Evolutionary conservation across 2,329 filamentous ascomycete species (phyloP).

Genomic region (Botryotinia convoluta): DNA sequence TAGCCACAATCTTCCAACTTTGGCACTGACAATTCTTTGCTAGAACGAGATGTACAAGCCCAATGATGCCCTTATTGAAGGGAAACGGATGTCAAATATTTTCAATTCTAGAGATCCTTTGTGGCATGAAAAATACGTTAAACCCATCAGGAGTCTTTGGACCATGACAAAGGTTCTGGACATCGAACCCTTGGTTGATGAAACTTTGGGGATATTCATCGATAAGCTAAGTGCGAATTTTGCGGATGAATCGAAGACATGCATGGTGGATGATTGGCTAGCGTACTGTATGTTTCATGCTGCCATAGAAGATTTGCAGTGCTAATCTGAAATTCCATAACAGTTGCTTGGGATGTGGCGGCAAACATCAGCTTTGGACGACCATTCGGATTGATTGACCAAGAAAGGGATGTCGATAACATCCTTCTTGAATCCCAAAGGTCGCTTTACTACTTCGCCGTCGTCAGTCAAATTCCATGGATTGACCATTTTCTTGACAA

Average conservation of each 20-base stretch:
- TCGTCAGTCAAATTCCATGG: constrained; percentile 14
- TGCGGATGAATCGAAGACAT: neutral
- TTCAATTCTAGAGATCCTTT: neutral
- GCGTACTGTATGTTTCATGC: neutral
- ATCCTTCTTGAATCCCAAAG: neutral
- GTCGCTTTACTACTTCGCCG: constrained; percentile 7
- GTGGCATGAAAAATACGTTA: constrained; percentile 6
- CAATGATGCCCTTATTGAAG: neutral
- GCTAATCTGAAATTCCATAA: neutral
- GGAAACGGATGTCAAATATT: neutral
- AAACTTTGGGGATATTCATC: neutral
- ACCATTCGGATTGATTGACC: constrained; percentile 5
- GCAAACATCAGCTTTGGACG: constrained; percentile 6
- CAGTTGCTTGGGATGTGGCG: constrained; percentile 3
- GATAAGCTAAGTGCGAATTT: neutral
- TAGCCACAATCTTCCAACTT: neutral
- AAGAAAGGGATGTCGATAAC: constrained; percentile 3
- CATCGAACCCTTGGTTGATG: neutral
- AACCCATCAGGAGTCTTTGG: constrained; percentile 5
- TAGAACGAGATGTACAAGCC: constrained; percentile 11
- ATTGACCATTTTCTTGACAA: constrained; percentile 6
- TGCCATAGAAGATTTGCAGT: neutral
- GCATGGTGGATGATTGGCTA: constrained; percentile 13
- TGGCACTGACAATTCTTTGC: neutral
- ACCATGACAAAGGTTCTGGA: constrained; percentile 1